Conservation (phyloP, 179 eudicot species). For the Drosera spatulata region DNA sequence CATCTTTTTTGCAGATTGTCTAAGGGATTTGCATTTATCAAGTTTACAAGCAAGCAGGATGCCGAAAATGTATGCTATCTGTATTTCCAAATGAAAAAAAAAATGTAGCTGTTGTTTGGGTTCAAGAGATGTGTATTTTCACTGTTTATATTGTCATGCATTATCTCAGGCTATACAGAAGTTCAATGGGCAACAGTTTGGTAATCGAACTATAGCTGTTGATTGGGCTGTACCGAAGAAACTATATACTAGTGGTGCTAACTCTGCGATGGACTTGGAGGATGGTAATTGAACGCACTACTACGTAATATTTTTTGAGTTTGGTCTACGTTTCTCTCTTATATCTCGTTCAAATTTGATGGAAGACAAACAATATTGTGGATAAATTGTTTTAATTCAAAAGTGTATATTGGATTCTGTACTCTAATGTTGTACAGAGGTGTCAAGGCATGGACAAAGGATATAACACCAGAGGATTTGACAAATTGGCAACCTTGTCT, state of each 20-base stretch:
- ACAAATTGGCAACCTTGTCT: no score
- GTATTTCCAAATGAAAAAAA: not conserved
- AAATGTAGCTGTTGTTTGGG: not conserved
- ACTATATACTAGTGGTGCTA: slow-evolving; percentile 42
- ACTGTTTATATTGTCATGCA: not conserved
- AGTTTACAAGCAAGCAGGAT: slow-evolving; percentile 85
- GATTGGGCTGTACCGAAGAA: slow-evolving; percentile 97
- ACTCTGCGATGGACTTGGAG: slow-evolving; percentile 25
- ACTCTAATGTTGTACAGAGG: no score
- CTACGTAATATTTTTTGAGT: not conserved
- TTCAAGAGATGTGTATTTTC: not conserved
- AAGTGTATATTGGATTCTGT: no score
- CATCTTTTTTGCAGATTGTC: slow-evolving; percentile 37
- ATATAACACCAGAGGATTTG: no score
- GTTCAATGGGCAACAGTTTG: slow-evolving; percentile 63
- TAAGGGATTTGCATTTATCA: slow-evolving; percentile 92
- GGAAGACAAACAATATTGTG: no score
- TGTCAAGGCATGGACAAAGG: no score
- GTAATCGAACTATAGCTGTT: slow-evolving; percentile 72
- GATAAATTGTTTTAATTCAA: no score
- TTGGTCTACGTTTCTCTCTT: no score
- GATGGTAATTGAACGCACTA: slow-evolving; percentile 42
- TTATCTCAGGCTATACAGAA: slow-evolving; percentile 69
- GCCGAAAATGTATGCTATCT: slow-evolving; percentile 61
- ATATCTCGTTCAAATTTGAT: not conserved